Evolutionary conservation across 345 rosid species (phyloP).

Genomic region (Eutrema yunnanense): DNA sequence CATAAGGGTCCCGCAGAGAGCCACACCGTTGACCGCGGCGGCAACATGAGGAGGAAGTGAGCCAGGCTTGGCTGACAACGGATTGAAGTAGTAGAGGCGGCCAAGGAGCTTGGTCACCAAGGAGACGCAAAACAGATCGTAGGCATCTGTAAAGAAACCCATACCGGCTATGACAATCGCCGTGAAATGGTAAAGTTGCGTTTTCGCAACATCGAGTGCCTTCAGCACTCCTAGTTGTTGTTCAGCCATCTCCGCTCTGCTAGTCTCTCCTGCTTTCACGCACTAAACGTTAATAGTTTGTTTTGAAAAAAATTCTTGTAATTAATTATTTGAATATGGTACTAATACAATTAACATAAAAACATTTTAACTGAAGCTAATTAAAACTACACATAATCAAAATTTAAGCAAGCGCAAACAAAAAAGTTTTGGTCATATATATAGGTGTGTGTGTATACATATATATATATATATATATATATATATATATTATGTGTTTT

Average conservation of each 20-base stretch:
- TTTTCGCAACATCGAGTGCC: slow-evolving; percentile 58
- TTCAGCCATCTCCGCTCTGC: neutral
- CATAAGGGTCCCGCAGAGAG: slow-evolving; percentile 47
- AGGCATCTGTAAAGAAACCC: slow-evolving; percentile 81
- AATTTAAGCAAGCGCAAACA: neutral
- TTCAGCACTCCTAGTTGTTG: slow-evolving; percentile 38
- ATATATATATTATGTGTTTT: neutral
- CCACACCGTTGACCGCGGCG: slow-evolving; percentile 48
- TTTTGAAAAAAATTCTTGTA: no score
- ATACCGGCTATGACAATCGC: slow-evolving; percentile 69
- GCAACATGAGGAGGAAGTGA: slow-evolving; percentile 36
- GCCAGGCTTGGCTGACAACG: slow-evolving; percentile 23
- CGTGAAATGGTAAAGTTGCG: slow-evolving; percentile 58
- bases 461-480: neutral
- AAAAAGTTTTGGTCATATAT: neutral
- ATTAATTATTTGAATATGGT: neutral
- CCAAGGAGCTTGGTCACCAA: slow-evolving; percentile 57
- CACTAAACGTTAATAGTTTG: neutral
- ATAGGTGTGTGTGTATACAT: no score
- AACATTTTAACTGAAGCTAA: neutral
- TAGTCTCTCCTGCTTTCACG: neutral
- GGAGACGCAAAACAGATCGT: slow-evolving; percentile 70
- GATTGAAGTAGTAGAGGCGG: slow-evolving; percentile 59
- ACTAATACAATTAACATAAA: neutral
- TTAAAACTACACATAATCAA: neutral